A percentile compares a stretch with the other conserved stretches of the same genome.
phyloP scores from a whole-genome alignment of 2,329 filamentous ascomycete genomes.

The Colletotrichum aenigma region DNA sequence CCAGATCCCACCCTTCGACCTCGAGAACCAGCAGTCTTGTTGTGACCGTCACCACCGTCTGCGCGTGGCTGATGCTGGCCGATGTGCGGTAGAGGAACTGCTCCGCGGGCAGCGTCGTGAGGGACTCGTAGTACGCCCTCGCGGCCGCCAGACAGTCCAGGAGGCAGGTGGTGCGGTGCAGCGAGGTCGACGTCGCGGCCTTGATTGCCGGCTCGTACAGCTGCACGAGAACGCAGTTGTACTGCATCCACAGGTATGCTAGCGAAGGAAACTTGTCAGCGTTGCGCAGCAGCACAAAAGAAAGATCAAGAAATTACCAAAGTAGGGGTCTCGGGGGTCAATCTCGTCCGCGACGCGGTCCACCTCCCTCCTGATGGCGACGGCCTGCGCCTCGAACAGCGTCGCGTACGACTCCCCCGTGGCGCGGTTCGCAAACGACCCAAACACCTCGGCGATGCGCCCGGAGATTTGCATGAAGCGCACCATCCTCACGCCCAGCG shows the following conservation, averaged over 20 bases:
- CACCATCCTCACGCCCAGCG: constrained; percentile 35
- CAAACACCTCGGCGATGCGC: constrained; percentile 35
- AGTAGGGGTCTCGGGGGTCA: constrained; percentile 24
- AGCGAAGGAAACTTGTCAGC: background rate
- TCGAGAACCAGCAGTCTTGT: constrained; percentile 20
- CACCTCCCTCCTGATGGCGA: constrained; percentile 34
- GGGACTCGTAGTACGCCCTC: constrained; percentile 33
- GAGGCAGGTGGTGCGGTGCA: constrained; percentile 35
- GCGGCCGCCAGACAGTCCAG: constrained; percentile 38
- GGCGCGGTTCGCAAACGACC: constrained; percentile 31
- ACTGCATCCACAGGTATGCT: constrained; percentile 27
- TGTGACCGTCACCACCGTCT: constrained; percentile 4
- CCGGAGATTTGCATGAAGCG: constrained; percentile 39
- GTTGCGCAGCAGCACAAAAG: background rate
- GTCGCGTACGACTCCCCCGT: constrained; percentile 31
- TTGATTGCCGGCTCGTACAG: constrained; percentile 43
- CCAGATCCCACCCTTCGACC: constrained; percentile 20
- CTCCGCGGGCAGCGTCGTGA: constrained; percentile 31
- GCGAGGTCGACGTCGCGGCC: constrained; percentile 25
- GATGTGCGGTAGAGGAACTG: constrained; percentile 1
- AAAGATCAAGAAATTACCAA: background rate
- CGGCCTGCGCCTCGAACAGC: constrained; percentile 36
- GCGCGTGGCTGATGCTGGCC: background rate
- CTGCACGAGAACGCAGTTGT: constrained; percentile 39
- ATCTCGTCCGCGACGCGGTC: constrained; percentile 34